These are phyloP conservation scores for Spergularia marina DNA, from an alignment of 148 eudicot genomes.

Conservation along the genomic window DNA sequence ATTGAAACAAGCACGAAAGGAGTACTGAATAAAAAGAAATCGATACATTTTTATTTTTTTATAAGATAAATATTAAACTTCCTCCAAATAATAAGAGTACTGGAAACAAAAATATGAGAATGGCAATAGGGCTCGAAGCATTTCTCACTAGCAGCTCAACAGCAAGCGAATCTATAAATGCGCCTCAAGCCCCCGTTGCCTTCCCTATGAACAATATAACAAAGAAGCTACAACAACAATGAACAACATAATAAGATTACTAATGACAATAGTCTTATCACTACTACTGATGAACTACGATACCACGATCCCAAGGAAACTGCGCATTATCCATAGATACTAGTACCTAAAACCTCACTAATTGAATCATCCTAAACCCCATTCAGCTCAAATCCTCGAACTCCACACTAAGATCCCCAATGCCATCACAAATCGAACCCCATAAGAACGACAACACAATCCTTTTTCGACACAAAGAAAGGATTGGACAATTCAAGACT, in stretches of 20 bases:
- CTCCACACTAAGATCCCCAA: background rate
- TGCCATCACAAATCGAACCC: background rate
- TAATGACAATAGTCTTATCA: conserved; percentile 17
- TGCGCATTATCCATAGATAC: conserved; percentile 26
- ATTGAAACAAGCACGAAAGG: background rate
- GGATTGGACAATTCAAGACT: conserved; percentile 19
- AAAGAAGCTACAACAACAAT: conserved; percentile 13
- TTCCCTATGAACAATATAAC: conserved; percentile 12
- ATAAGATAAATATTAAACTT: conserved; percentile 18
- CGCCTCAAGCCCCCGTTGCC: conserved; percentile 27
- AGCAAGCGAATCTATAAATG: conserved; percentile 13
- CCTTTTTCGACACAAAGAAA: background rate
- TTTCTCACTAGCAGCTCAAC: conserved; percentile 10
- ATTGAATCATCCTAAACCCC: conserved; percentile 19
- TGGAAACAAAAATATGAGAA: conserved; percentile 31
- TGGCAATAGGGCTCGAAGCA: conserved; percentile 19
- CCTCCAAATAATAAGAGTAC: conserved; percentile 25
- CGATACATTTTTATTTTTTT: background rate
- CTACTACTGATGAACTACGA: conserved; percentile 19
- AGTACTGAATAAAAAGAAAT: background rate
- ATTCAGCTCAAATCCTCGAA: conserved; percentile 14
- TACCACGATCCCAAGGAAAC: conserved; percentile 21
- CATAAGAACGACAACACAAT: background rate
- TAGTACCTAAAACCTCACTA: conserved; percentile 15
- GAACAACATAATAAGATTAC: conserved; percentile 12